A percentile compares a stretch with the other conserved stretches of the same genome.
Conservation (phyloP, 2,329 filamentous ascomycete species). For the Scortechinia acanthostroma region DNA sequence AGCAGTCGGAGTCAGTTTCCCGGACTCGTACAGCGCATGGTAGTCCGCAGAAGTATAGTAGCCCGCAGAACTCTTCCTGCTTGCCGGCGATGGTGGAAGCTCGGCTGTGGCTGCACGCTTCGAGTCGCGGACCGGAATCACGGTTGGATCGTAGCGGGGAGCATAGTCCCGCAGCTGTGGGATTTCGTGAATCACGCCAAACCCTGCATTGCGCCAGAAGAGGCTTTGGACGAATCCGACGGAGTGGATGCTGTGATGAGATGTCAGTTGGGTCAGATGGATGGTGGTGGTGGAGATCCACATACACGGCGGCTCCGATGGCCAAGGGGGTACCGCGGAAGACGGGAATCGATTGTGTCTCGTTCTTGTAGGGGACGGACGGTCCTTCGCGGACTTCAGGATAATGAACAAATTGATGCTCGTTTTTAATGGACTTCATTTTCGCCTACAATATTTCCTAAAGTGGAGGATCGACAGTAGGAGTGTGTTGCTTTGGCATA, state of each 20-base stretch:
- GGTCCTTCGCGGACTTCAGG: constrained; percentile 8
- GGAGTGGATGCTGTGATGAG: constrained; percentile 37
- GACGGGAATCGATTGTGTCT: constrained; percentile 43
- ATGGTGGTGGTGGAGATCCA: constrained; percentile 7
- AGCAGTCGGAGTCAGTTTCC: constrained; percentile 33
- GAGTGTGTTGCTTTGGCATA: no score
- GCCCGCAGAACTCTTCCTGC: constrained; percentile 42
- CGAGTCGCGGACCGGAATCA: constrained; percentile 27
- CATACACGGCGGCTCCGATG: constrained; percentile 45
- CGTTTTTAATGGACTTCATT: background rate
- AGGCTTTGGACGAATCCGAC: constrained; percentile 41
- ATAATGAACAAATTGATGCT: background rate
- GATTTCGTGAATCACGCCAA: constrained; percentile 45
- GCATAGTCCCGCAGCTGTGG: constrained; percentile 41
- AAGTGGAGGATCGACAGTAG: no score
- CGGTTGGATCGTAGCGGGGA: constrained; percentile 35
- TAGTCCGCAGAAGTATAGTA: constrained; percentile 40
- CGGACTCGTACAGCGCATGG: constrained; percentile 31
- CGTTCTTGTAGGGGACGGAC: constrained; percentile 32
- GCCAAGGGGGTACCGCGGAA: constrained; percentile 45
- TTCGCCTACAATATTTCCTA: no score
- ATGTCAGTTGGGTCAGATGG: constrained; percentile 5
- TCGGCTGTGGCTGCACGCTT: constrained; percentile 40
- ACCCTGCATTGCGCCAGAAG: constrained; percentile 60
- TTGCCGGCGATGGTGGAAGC: constrained; percentile 37